Percentiles rank a stretch among this genome's conserved stretches.
phyloP scores from a whole-genome alignment of 2,329 filamentous ascomycete species.

The Karstenula rhodostoma region DNA sequence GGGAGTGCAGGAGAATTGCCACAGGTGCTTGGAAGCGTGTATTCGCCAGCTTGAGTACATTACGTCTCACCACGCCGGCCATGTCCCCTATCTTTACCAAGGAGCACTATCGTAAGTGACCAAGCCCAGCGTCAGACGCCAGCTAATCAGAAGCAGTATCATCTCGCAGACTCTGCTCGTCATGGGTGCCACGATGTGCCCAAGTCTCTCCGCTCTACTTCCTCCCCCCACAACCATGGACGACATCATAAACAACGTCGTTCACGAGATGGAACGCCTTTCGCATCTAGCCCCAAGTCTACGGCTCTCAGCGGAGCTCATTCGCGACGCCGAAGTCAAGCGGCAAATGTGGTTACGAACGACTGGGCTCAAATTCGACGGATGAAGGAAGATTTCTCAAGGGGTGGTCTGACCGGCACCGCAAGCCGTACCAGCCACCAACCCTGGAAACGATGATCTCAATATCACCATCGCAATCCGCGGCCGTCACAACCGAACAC shows the following conservation, averaged over 20 bases:
- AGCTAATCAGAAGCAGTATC: conserved; percentile 63
- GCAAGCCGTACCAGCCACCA: background rate
- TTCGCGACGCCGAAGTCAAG: conserved; percentile 77
- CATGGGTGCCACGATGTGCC: conserved; percentile 85
- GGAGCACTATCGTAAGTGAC: conserved; percentile 67
- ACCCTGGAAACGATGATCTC: background rate
- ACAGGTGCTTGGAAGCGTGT: conserved; percentile 82
- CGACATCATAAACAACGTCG: conserved; percentile 78
- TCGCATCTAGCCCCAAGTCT: conserved; percentile 79
- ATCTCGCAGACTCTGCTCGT: conserved; percentile 82
- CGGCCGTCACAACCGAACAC: background rate
- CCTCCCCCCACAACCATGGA: conserved; percentile 67
- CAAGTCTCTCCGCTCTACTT: conserved; percentile 72
- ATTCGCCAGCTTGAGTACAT: conserved; percentile 82
- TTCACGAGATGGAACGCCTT: conserved; percentile 78
- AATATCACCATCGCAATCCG: background rate
- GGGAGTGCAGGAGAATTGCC: conserved; percentile 77
- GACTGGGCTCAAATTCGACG: conserved; percentile 49
- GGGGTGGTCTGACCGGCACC: background rate
- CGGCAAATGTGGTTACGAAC: conserved; percentile 66
- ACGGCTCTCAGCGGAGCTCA: conserved; percentile 78
- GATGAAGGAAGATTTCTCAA: conserved; percentile 32
- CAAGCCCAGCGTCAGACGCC: background rate
- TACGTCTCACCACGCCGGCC: conserved; percentile 79
- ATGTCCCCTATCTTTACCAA: conserved; percentile 88